Base-by-base conservation (phyloP, 441 rosid genomes). In the Melastoma candidum region DNA sequence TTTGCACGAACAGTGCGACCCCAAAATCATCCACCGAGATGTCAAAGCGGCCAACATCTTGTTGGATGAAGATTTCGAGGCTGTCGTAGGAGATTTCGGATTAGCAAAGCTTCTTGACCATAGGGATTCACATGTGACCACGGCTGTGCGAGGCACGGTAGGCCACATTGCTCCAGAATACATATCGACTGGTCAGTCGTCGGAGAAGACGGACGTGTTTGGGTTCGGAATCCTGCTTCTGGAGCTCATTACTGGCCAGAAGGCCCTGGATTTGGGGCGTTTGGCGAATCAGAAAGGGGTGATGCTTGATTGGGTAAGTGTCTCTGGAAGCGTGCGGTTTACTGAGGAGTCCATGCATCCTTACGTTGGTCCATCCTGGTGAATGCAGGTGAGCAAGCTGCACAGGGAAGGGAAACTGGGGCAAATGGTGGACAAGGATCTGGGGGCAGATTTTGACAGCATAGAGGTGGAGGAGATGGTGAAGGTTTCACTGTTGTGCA, bases 71-170 rank as follows among this genome's bases (percentile, higher is more conserved):
- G 71, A 81, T 44, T 87, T 77, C 63, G 98, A 90, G 63, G 96
- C 98, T 43, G 96, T 90, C 44, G 98, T 90, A 39, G 98, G 98
- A 9, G 98, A 90, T 73, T 90, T 90, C 17, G 98, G 98, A 9
- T 66, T 90, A 53, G 98, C 98, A 47, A 90, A 90, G 68, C 75
- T 85, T 52, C 64, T 92, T 49, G 94, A 92, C 73, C 97, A 92
- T 54, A 66, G 57, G 46, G 97, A 92, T 24, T 85, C 96, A 0
- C 96, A 88, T 27, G 88, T 88, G 44, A 92, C 98, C 44, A 92
- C 96, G 1, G 90, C 96, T 2, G 96, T 92, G 66, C 80, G 95
- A 53, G 98, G 95, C 14, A 87, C 96, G 22, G 95, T 84, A 0
- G 95, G 98, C 24, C 98, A 90, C 56, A 90, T 90, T 26, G 95